Evolutionary conservation across 2,329 filamentous ascomycete species (phyloP).

Genomic region (Fusarium beomiforme): DNA sequence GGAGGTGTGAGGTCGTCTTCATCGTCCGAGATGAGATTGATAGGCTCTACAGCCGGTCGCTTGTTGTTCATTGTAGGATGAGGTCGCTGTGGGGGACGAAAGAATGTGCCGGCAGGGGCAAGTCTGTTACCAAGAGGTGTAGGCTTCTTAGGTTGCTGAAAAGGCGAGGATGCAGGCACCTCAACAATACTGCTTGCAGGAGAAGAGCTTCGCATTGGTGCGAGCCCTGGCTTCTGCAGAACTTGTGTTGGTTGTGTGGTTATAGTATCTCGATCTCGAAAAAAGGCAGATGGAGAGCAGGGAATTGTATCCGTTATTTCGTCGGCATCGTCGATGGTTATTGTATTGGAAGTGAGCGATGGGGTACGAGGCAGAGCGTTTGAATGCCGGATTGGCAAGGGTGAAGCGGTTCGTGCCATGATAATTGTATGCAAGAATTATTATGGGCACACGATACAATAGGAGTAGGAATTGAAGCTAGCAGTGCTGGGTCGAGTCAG

Average conservation of each 20-base stretch:
- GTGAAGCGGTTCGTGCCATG: slow-evolving; percentile 47
- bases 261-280: slow-evolving; percentile 44
- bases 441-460: slow-evolving; percentile 10
- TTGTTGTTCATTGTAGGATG: slow-evolving; percentile 45
- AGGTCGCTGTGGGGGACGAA: slow-evolving; percentile 60
- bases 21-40: slow-evolving; percentile 62
- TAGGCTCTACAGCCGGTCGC: slow-evolving; percentile 52
- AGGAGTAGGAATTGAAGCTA: slow-evolving; percentile 14
- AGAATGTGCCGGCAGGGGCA: slow-evolving; percentile 80
- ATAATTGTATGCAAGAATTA: slow-evolving; percentile 7
- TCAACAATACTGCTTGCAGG: slow-evolving; percentile 68
- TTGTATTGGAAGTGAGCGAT: slow-evolving; percentile 38
- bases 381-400: slow-evolving; percentile 46
- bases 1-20: slow-evolving; percentile 58
- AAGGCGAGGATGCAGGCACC: slow-evolving; percentile 89
- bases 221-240: slow-evolving; percentile 52
- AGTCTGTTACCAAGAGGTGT: slow-evolving; percentile 65
- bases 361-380: slow-evolving; percentile 44
- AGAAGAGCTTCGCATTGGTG: slow-evolving; percentile 52
- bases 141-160: slow-evolving; percentile 54
- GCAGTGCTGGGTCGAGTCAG: slow-evolving; percentile 5
- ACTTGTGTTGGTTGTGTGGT: slow-evolving; percentile 61
- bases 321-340: slow-evolving; percentile 53
- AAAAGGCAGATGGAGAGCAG: slow-evolving; percentile 53
- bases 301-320: slow-evolving; percentile 60